Evolutionary conservation across 805 yeast species (phyloP).

Genomic region (Lipomyces chichibuensis): DNA sequence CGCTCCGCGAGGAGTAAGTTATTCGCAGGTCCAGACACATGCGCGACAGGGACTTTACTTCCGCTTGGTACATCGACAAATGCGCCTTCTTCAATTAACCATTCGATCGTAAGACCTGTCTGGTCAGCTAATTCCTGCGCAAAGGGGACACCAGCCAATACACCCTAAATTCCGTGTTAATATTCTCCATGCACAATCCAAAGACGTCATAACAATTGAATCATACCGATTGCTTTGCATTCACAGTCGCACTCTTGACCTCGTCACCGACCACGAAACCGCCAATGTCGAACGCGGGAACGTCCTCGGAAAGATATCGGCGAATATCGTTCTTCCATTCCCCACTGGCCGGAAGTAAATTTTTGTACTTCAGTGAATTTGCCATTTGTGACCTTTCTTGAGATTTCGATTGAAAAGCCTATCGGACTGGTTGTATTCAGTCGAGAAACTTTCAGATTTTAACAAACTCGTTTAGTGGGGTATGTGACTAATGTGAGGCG

Average conservation of each 20-base stretch:
- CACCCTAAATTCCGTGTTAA: conserved; percentile 50
- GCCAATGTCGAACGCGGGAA: conserved; percentile 92
- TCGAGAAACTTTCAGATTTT: too few species aligned
- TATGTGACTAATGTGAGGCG: too few species aligned
- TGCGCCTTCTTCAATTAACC: conserved; percentile 76
- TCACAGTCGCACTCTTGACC: conserved; percentile 69
- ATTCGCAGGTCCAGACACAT: conserved; percentile 77
- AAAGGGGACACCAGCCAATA: conserved; percentile 85
- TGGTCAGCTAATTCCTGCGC: conserved; percentile 82
- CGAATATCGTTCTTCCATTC: conserved; percentile 81
- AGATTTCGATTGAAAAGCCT: too few species aligned
- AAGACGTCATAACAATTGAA: too few species aligned
- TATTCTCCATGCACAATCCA: too few species aligned
- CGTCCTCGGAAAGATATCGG: conserved; percentile 80
- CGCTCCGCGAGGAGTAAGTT: conserved; percentile 82
- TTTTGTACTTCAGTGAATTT: conserved; percentile 38
- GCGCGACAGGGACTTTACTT: conserved; percentile 73
- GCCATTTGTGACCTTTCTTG: background rate
- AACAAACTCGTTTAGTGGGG: too few species aligned
- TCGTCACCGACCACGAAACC: conserved; percentile 91
- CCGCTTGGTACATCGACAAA: conserved; percentile 50
- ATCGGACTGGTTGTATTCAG: too few species aligned
- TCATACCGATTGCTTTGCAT: conserved; percentile 64
- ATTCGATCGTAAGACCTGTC: conserved; percentile 68
- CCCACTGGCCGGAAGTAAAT: conserved; percentile 74